Percentiles rank a stretch among this genome's conserved stretches.
Evolutionary conservation across 495 filamentous ascomycete species (phyloP).

Genomic region (Aspergillus homomorphus): DNA sequence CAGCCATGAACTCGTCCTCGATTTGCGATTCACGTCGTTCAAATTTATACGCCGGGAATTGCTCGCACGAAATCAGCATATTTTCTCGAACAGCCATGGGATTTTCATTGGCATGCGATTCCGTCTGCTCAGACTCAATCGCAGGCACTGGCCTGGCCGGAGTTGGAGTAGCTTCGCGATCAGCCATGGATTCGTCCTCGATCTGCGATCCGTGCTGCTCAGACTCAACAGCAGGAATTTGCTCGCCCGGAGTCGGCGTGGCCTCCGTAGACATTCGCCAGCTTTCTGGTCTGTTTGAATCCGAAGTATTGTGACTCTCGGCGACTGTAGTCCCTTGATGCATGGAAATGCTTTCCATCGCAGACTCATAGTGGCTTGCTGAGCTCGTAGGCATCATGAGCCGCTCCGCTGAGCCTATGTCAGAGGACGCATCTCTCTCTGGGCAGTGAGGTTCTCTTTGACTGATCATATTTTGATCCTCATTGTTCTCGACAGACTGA

Average conservation of each 20-base stretch:
- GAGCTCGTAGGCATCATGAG: background rate
- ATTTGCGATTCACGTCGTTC: background rate
- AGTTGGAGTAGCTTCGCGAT: background rate
- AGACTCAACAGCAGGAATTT: background rate
- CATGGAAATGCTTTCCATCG: background rate
- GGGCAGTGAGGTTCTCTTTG: background rate
- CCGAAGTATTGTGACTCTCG: background rate
- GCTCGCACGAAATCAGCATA: no score
- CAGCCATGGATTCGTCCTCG: background rate
- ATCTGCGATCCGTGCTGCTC: background rate
- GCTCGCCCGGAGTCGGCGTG: background rate
- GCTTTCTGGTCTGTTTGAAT: background rate
- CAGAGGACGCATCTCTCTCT: background rate
- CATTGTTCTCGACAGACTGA: background rate
- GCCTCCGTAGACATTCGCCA: background rate
- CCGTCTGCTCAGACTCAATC: background rate
- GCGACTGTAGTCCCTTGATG: background rate
- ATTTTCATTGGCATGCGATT: no score
- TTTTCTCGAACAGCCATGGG: no score
- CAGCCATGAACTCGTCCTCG: background rate
- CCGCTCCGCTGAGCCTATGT: background rate
- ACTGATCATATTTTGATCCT: background rate
- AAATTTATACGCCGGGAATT: background rate
- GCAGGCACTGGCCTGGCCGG: no score
- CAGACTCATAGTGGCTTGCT: background rate